phyloP scores from a whole-genome alignment of 805 yeast species.

The Nakazawaea molendinolei region DNA sequence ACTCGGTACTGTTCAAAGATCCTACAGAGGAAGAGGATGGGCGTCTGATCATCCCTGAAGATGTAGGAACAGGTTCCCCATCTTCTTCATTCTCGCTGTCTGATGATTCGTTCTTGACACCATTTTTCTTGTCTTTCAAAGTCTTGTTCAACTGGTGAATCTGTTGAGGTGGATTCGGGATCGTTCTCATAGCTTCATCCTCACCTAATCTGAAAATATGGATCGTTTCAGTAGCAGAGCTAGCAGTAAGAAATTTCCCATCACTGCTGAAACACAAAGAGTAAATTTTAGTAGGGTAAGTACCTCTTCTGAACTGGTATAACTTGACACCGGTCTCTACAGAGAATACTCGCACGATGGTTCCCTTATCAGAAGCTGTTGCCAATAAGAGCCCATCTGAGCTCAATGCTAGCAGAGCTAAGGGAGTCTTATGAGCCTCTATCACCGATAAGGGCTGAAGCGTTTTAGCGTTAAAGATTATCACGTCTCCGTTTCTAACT shows the following conservation, averaged over 20 bases:
- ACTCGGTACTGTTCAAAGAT: conserved; percentile 21
- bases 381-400: conserved; percentile 78
- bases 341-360: conserved; percentile 78
- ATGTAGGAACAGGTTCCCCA: conserved; percentile 11
- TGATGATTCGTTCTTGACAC: conserved; percentile 9
- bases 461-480: conserved; percentile 72
- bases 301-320: conserved; percentile 79
- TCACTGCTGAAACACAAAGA: conserved; percentile 77
- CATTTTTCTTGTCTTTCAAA: conserved; percentile 6
- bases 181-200: conserved; percentile 29
- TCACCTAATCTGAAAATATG: conserved; percentile 79
- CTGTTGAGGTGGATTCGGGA: conserved; percentile 16
- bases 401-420: conserved; percentile 68
- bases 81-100: conserved; percentile 17
- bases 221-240: conserved; percentile 88
- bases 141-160: conserved; percentile 15
- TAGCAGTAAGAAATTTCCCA: conserved; percentile 69
- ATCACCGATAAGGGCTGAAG: conserved; percentile 79
- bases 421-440: conserved; percentile 80
- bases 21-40: conserved; percentile 17
- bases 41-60: conserved; percentile 2
- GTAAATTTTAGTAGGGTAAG: conserved; percentile 81
- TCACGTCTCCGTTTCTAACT: conserved; percentile 60
- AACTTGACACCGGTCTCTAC: conserved; percentile 66
- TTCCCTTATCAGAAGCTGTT: conserved; percentile 89